Evolutionary conservation across 352 stramenopile species (phyloP).

Genomic region (Ophiocytium majus): DNA sequence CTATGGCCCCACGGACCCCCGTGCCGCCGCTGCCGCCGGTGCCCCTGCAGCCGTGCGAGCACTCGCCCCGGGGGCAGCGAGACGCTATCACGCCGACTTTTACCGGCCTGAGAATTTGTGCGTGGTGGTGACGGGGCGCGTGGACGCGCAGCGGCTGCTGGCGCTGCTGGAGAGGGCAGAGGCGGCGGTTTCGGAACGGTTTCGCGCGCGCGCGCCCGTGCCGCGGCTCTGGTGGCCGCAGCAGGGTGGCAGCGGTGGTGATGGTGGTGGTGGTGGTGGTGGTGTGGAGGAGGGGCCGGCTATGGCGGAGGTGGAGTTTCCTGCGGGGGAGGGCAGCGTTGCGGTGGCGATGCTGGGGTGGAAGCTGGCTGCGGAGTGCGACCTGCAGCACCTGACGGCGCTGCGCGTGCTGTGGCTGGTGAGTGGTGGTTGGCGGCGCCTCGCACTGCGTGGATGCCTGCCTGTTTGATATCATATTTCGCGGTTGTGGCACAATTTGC

Average conservation of each 20-base stretch:
- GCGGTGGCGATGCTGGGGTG: slow-evolving; percentile 1
- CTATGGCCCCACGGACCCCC: slow-evolving; percentile 56
- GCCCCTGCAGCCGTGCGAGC: slow-evolving; percentile 58
- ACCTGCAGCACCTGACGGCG: slow-evolving; percentile 5
- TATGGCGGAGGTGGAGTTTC: neutral
- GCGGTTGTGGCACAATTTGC: no score
- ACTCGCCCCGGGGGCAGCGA: slow-evolving; percentile 55
- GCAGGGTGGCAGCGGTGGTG: neutral
- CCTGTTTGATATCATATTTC: no score
- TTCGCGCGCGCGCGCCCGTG: neutral
- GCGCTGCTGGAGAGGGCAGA: slow-evolving; percentile 55
- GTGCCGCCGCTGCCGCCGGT: slow-evolving; percentile 60
- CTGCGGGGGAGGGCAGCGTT: neutral
- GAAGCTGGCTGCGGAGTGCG: neutral
- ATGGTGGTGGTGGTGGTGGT: neutral
- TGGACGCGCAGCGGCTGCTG: slow-evolving; percentile 54
- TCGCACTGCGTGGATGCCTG: no score
- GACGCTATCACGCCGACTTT: slow-evolving; percentile 61
- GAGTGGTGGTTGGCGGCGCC: no score
- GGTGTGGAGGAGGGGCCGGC: no score
- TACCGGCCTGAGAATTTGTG: slow-evolving; percentile 63
- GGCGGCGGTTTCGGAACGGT: neutral
- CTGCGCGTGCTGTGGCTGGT: slow-evolving; percentile 6
- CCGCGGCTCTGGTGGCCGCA: neutral
- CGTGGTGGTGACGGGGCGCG: slow-evolving; percentile 60